Conservation (phyloP, 257 asterid species). For the Nicotiana undulata region DNA sequence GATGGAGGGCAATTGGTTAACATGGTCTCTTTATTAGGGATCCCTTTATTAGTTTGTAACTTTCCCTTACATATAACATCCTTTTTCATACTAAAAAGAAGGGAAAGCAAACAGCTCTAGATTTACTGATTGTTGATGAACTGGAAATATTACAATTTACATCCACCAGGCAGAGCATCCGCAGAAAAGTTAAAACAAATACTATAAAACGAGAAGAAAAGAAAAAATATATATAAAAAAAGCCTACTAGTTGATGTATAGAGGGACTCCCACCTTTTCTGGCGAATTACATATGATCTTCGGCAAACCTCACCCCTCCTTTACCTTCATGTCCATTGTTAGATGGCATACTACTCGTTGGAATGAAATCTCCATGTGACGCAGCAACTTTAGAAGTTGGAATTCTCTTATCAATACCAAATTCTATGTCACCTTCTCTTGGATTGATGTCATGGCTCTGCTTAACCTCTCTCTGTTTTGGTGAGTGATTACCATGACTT, state of each 20-base stretch:
- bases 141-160: background rate
- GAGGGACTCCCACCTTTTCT: background rate
- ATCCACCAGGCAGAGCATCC: background rate
- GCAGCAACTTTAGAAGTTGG: background rate
- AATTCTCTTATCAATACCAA: background rate
- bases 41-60: background rate
- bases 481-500: background rate
- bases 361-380: background rate
- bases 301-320: background rate
- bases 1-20: no score
- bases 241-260: no score
- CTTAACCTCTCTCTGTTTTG: background rate
- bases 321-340: background rate
- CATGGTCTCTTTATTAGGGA: background rate
- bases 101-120: background rate
- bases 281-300: background rate
- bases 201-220: background rate
- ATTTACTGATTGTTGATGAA: background rate
- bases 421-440: background rate
- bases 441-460: background rate
- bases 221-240: background rate
- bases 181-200: background rate
- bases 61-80: background rate
- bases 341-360: background rate
- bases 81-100: background rate